Conservation (phyloP, 1,284 basidiomycete species). For the Puccinia hordei region DNA sequence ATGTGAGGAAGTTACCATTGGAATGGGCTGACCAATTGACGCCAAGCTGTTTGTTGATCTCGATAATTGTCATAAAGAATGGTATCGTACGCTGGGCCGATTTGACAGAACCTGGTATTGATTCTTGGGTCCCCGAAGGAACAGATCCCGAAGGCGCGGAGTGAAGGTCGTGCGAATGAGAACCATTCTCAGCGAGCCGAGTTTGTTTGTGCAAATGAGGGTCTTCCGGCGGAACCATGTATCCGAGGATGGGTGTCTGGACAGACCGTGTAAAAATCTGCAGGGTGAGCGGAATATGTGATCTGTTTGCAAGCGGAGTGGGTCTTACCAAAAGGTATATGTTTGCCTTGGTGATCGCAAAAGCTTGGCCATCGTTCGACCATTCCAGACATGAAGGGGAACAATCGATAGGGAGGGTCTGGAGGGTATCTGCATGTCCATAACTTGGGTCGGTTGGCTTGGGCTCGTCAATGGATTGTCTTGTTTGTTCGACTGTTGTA, state of each 20-base stretch:
- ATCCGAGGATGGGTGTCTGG: constrained; percentile 24
- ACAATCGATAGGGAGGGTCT: background rate
- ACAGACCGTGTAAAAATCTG: background rate
- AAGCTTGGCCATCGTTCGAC: constrained; percentile 42
- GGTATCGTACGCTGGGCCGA: background rate
- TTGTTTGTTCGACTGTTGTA: background rate
- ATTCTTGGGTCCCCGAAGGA: background rate
- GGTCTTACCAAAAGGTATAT: constrained; percentile 30
- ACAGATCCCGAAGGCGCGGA: background rate
- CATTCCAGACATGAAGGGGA: constrained; percentile 25
- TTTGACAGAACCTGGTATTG: background rate
- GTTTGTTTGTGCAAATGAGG: background rate
- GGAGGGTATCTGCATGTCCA: background rate
- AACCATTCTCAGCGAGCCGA: background rate
- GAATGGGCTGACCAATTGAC: constrained; percentile 37
- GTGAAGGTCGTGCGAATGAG: background rate
- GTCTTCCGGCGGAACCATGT: constrained; percentile 8
- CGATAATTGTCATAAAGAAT: constrained; percentile 36
- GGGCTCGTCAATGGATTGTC: background rate
- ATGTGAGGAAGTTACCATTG: constrained; percentile 14
- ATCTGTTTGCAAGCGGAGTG: background rate
- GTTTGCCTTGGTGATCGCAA: constrained; percentile 5
- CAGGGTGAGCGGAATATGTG: too few relatives aligned
- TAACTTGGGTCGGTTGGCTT: constrained; percentile 9
- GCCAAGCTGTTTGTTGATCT: constrained; percentile 36